These are phyloP conservation scores for Tricholoma sp. DNA, from an alignment of 768 basidiomycete genomes.

Conservation along the genomic window DNA sequence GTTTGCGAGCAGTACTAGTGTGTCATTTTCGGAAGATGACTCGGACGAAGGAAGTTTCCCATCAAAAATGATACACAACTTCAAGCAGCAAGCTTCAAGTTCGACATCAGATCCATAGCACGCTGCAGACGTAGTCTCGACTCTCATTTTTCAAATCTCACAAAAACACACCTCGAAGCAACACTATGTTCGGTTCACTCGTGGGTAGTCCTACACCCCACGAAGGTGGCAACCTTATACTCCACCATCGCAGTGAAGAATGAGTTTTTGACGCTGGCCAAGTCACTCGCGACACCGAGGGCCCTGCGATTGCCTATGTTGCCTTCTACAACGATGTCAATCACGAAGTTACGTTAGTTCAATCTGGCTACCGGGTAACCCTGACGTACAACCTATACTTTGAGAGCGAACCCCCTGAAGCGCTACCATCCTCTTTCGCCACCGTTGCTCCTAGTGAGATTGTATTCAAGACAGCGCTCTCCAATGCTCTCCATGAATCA, in stretches of 20 bases:
- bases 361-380: slow-evolving; percentile 33
- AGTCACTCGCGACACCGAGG: not conserved
- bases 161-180: slow-evolving; percentile 39
- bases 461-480: slow-evolving; percentile 10
- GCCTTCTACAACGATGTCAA: slow-evolving; percentile 34
- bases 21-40: no score
- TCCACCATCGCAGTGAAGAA: slow-evolving; percentile 27
- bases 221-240: slow-evolving; percentile 37
- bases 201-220: slow-evolving; percentile 44
- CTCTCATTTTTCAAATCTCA: slow-evolving; percentile 50
- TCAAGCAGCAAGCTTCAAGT: no score
- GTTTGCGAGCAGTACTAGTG: no score
- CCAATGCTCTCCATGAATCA: slow-evolving; percentile 24
- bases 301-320: slow-evolving; percentile 25
- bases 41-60: no score
- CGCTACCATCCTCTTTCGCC: not conserved
- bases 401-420: not conserved
- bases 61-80: no score
- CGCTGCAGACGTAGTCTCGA: no score
- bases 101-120: no score
- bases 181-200: slow-evolving; percentile 46
- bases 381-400: slow-evolving; percentile 37
- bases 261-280: slow-evolving; percentile 27
- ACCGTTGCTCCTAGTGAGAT: slow-evolving; percentile 9
- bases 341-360: slow-evolving; percentile 32